Evolutionary conservation across 208 protist genomes (phyloP).

Genomic region (Novymonas esmeraldas): DNA sequence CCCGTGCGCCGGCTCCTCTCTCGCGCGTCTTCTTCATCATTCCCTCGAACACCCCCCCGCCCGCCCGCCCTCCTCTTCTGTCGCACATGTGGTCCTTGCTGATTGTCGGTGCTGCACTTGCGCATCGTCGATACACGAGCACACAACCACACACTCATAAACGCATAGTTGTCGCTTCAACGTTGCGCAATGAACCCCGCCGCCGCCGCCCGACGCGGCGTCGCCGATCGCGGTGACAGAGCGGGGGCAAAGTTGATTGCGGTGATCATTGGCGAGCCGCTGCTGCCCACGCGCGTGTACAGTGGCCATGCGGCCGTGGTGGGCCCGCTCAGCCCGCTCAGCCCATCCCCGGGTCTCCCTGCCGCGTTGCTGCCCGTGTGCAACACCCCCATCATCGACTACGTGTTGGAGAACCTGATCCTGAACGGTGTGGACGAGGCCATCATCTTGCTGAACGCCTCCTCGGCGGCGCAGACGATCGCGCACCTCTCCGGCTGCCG

Average conservation of each 20-base stretch:
- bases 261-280: slow-evolving; percentile 72
- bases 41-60: too few relatives aligned
- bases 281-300: slow-evolving; percentile 32
- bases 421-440: slow-evolving; percentile 76
- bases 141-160: not conserved
- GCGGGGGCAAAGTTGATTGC: slow-evolving; percentile 40
- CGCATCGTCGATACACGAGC: too few relatives aligned
- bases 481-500: slow-evolving; percentile 58
- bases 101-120: too few relatives aligned
- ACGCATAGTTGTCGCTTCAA: not conserved
- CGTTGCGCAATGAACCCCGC: slow-evolving; percentile 7
- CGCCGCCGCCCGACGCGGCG: slow-evolving; percentile 12
- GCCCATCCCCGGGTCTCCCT: slow-evolving; percentile 55
- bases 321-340: slow-evolving; percentile 69
- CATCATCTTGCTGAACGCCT: slow-evolving; percentile 63
- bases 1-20: too few relatives aligned
- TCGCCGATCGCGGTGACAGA: slow-evolving; percentile 19
- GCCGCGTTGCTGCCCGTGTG: slow-evolving; percentile 84
- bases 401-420: slow-evolving; percentile 84
- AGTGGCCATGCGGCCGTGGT: slow-evolving; percentile 15
- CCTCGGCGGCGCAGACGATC: slow-evolving; percentile 46
- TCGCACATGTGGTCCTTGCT: too few relatives aligned
- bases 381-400: slow-evolving; percentile 89
- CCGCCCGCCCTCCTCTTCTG: too few relatives aligned
- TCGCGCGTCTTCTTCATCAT: too few relatives aligned